phyloP scores from a whole-genome alignment of 2,329 filamentous ascomycete genomes.

The Aspergillus vadensis region DNA sequence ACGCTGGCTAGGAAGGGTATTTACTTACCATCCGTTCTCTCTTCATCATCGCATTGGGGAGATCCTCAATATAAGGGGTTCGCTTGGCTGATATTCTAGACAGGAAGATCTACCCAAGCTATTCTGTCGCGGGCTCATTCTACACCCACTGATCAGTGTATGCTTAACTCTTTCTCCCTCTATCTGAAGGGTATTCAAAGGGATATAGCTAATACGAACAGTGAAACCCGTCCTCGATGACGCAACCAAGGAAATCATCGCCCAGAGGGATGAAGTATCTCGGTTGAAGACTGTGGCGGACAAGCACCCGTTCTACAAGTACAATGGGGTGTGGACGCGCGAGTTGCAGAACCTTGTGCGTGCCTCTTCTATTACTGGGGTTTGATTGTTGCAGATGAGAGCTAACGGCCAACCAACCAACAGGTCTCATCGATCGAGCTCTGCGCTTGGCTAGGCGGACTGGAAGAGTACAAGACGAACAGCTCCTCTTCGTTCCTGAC shows the following conservation, averaged over 20 bases:
- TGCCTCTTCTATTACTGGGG: constrained; percentile 23
- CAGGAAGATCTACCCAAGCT: constrained; percentile 75
- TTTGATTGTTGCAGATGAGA: neutral
- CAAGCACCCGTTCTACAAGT: constrained; percentile 96
- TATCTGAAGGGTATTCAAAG: neutral
- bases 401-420: neutral
- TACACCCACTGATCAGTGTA: constrained; percentile 68
- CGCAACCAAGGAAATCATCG: constrained; percentile 68
- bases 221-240: constrained; percentile 70
- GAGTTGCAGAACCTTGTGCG: constrained; percentile 77
- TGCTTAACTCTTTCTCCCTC: constrained; percentile 29
- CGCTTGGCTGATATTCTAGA: too few species aligned
- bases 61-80: too few species aligned
- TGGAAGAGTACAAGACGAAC: constrained; percentile 58
- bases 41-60: too few species aligned
- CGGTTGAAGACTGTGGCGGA: constrained; percentile 74
- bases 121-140: constrained; percentile 88
- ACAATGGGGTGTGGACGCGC: constrained; percentile 83
- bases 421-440: constrained; percentile 62
- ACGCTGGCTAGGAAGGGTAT: constrained; percentile 74
- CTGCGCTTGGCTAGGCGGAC: constrained; percentile 78
- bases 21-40: neutral
- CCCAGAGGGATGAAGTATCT: constrained; percentile 70
- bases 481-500: constrained; percentile 72
- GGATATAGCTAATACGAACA: constrained; percentile 36